These are phyloP conservation scores for Populus pruinosa DNA, from an alignment of 345 rosid species.

Conservation along the genomic window DNA sequence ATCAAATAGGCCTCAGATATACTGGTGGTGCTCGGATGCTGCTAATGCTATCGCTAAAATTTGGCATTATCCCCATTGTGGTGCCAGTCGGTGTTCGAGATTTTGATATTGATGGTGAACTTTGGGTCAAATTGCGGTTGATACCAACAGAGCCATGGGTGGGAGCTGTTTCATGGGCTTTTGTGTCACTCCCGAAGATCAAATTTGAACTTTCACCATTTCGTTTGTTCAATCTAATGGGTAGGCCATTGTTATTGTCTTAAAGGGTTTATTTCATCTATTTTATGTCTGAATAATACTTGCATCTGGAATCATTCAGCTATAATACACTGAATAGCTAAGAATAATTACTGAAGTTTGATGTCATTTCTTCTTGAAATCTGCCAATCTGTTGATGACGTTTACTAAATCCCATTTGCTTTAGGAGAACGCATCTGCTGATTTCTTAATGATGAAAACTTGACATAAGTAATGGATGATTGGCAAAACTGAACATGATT, in stretches of 20 bases:
- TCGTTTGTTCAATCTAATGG: conserved; percentile 91
- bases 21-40: conserved; percentile 96
- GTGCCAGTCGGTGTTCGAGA: conserved; percentile 93
- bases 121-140: conserved; percentile 95
- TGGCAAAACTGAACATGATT: background rate
- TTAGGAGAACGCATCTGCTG: conserved; percentile 7
- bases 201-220: conserved; percentile 92
- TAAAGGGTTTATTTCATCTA: conserved; percentile 7
- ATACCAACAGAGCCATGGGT: conserved; percentile 92
- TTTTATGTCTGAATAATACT: background rate
- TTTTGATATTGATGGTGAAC: conserved; percentile 97
- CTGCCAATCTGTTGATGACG: conserved; percentile 3
- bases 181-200: conserved; percentile 94
- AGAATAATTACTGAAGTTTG: background rate
- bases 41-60: conserved; percentile 80
- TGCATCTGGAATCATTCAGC: too few relatives aligned
- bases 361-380: background rate
- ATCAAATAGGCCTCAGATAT: conserved; percentile 93
- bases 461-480: background rate
- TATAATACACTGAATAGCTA: too few relatives aligned
- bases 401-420: conserved; percentile 1
- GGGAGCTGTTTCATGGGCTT: conserved; percentile 94
- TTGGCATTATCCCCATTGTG: conserved; percentile 72
- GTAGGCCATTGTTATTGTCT: conserved; percentile 39
- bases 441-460: conserved; percentile 3